These are phyloP conservation scores for Phytophthora megakarya DNA, from an alignment of 352 stramenopile genomes.

Conservation along the genomic window DNA sequence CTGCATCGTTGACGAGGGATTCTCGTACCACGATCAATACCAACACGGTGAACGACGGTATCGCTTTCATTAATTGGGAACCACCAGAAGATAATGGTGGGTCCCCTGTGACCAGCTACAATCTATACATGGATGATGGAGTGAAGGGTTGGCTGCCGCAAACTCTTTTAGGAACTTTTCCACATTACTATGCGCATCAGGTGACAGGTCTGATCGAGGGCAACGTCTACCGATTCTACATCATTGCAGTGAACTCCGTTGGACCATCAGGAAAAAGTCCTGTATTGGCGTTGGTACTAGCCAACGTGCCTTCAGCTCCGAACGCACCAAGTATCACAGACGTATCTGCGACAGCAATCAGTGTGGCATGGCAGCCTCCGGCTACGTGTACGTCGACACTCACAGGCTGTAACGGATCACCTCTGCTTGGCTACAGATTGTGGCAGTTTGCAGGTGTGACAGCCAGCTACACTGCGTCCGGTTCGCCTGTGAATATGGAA, in stretches of 20 bases:
- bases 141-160: constrained; percentile 48
- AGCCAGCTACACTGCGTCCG: constrained; percentile 75
- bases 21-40: constrained; percentile 75
- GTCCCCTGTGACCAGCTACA: constrained; percentile 90
- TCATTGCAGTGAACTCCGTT: constrained; percentile 86
- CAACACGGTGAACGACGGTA: constrained; percentile 48
- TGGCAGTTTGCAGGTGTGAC: constrained; percentile 92
- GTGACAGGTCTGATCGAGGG: constrained; percentile 69
- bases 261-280: constrained; percentile 82
- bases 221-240: constrained; percentile 93
- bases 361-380: constrained; percentile 70
- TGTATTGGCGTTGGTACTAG: constrained; percentile 90
- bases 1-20: constrained; percentile 64
- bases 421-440: constrained; percentile 91
- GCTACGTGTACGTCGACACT: constrained; percentile 69
- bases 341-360: constrained; percentile 66
- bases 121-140: constrained; percentile 90
- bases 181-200: constrained; percentile 55
- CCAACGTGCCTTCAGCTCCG: constrained; percentile 66
- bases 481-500: constrained; percentile 78
- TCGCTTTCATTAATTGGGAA: constrained; percentile 81
- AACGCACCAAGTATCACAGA: constrained; percentile 61
- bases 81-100: constrained; percentile 93
- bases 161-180: constrained; percentile 51
- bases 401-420: constrained; percentile 77